Evolutionary conservation across 371 early-diverging fungal species (phyloP), one percentile per base, ranked within the genome.

Genomic region (Pancytospora philotis): DNA sequence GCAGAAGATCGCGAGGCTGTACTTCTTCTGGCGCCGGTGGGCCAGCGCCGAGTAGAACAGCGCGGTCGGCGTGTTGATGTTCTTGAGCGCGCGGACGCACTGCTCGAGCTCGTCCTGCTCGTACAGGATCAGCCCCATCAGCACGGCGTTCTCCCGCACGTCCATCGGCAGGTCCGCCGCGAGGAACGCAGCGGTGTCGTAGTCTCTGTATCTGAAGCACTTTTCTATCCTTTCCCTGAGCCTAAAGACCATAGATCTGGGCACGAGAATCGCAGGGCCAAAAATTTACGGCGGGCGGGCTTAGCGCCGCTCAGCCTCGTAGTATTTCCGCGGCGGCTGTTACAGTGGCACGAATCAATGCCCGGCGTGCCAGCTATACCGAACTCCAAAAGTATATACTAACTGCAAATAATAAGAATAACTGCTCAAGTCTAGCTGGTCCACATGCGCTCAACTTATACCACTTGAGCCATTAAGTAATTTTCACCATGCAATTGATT

Each of bases 11-110:
- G 77, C 77, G 32, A 75, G 62, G 27, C 51, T 58, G 58, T 75
- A 76, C 28, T 77, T 72, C 35, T 76, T 75, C 30, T 72, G 25
- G n/a, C 76, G 35, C 22, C 67, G 75, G 55, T 74, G 73, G 57
- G 72, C 72, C 1, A 77, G 57, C 25, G 72, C 76, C 41, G 68
- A 56, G 62, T 81, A 81, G 71, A 66, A 81, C 10, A 60, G 25
- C 1, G 79, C 68, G 10, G 79, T 75, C 37, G 25, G 63, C 56
- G 74, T 68, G 41, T 65, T 41, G 4, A 66, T 25, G 28, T 50
- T 41, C 30, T 45, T 31, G 6, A 80, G 67, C 45, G 66, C 56
- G 34, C 32, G 60, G 0, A 78, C 19, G 27, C 75, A 65, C 35
- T 77, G 57, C n/a, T 66, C 8, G 64, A 77, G 71, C 62, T 80